These are phyloP conservation scores for Stagonosporopsis chrysanthemi DNA, from an alignment of 2,329 filamentous ascomycete species.

Conservation along the genomic window DNA sequence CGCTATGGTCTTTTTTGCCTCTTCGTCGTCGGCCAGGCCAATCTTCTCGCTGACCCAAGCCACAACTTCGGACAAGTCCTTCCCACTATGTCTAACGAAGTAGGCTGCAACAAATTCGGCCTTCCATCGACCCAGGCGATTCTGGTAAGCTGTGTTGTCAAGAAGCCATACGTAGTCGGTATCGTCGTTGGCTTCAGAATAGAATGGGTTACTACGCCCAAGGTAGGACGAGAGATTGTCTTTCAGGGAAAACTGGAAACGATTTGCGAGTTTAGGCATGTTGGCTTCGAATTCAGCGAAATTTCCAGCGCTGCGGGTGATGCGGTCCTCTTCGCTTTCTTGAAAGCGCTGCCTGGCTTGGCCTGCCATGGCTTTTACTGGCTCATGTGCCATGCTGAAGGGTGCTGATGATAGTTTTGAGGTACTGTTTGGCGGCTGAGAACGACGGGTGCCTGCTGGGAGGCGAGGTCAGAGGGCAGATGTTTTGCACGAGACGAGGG, in stretches of 20 bases:
- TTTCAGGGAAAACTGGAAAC: slow-evolving; percentile 47
- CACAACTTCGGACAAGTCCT: slow-evolving; percentile 72
- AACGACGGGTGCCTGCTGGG: slow-evolving; percentile 31
- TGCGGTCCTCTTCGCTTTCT: slow-evolving; percentile 45
- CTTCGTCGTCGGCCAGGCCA: slow-evolving; percentile 62
- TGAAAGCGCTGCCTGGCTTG: slow-evolving; percentile 39
- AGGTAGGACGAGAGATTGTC: slow-evolving; percentile 51
- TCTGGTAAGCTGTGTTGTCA: slow-evolving; percentile 83
- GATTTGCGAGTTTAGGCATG: slow-evolving; percentile 45
- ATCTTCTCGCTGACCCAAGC: slow-evolving; percentile 73
- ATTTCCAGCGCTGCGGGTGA: slow-evolving; percentile 37
- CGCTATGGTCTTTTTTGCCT: slow-evolving; percentile 67
- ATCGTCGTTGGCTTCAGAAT: slow-evolving; percentile 61
- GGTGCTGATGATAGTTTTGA: slow-evolving; percentile 16
- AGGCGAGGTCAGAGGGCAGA: slow-evolving; percentile 43
- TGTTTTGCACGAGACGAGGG: slow-evolving; percentile 44
- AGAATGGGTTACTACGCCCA: slow-evolving; percentile 50
- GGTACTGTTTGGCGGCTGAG: slow-evolving; percentile 19
- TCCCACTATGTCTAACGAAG: slow-evolving; percentile 75
- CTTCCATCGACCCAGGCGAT: slow-evolving; percentile 66
- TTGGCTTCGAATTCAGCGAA: slow-evolving; percentile 48
- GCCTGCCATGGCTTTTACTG: slow-evolving; percentile 30
- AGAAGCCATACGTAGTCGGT: slow-evolving; percentile 84
- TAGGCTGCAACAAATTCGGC: slow-evolving; percentile 85
- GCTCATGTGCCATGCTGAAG: slow-evolving; percentile 27